Percentiles rank a stretch among this genome's conserved stretches.
phyloP scores from a whole-genome alignment of 2,329 filamentous ascomycete genomes.

The Ascochyta fabae region DNA sequence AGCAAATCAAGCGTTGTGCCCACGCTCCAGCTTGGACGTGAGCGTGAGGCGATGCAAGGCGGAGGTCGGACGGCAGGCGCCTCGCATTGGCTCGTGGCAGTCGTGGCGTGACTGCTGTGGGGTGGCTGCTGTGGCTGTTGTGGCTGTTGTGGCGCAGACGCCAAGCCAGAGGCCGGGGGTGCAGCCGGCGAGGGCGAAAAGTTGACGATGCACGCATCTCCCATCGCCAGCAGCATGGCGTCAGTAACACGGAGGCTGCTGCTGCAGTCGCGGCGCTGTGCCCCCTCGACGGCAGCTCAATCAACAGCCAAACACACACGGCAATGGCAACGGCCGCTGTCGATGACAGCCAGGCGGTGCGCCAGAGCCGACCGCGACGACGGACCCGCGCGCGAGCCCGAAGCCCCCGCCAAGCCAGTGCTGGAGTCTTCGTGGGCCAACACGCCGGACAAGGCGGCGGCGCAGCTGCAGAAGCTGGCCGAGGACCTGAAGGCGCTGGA shows the following conservation, averaged over 20 bases:
- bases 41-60: too few relatives aligned
- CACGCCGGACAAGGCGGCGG: slow-evolving; percentile 21
- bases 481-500: slow-evolving; percentile 34
- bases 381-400: slow-evolving; percentile 13
- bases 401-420: slow-evolving; percentile 13
- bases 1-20: neutral
- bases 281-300: slow-evolving; percentile 31
- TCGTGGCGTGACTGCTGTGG: neutral
- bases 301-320: slow-evolving; percentile 22
- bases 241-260: slow-evolving; percentile 45
- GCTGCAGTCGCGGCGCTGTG: slow-evolving; percentile 37
- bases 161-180: slow-evolving; percentile 29
- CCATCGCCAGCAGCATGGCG: slow-evolving; percentile 39
- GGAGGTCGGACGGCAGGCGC: slow-evolving; percentile 26
- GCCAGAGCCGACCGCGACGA: slow-evolving; percentile 25
- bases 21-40: neutral
- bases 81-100: slow-evolving; percentile 28
- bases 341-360: slow-evolving; percentile 31
- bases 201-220: slow-evolving; percentile 29
- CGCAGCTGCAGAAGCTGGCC: slow-evolving; percentile 31
- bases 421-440: slow-evolving; percentile 11
- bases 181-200: slow-evolving; percentile 32
- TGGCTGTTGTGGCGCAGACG: slow-evolving; percentile 18
- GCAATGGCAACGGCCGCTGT: slow-evolving; percentile 45
- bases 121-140: too few relatives aligned